Conservation (phyloP, 2,329 filamentous ascomycete genomes). For the Hymenoscyphus scutula region DNA sequence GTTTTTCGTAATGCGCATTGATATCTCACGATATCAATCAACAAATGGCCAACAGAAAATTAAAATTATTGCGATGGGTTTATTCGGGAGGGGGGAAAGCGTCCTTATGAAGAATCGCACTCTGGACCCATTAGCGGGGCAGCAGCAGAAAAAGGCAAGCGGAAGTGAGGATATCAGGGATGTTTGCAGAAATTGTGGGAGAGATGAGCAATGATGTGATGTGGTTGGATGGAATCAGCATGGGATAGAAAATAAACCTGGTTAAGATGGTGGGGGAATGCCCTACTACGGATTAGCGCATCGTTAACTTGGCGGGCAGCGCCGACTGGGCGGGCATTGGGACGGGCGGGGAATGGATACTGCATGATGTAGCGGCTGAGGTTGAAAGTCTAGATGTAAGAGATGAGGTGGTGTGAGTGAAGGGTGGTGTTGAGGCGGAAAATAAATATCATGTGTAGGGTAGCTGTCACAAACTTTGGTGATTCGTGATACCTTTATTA, state of each 20-base stretch:
- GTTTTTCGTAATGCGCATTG: slow-evolving; percentile 8
- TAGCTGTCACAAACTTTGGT: not conserved
- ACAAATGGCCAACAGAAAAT: too few species aligned
- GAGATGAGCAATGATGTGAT: not conserved
- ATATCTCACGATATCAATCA: slow-evolving; percentile 14
- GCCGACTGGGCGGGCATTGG: not conserved
- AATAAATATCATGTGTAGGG: slow-evolving; percentile 2
- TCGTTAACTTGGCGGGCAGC: not conserved
- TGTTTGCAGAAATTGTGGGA: not conserved
- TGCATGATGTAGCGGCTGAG: not conserved
- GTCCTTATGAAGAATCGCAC: slow-evolving; percentile 3
- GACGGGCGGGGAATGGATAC: not conserved
- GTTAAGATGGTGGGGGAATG: not conserved
- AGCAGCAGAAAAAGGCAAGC: slow-evolving; percentile 8
- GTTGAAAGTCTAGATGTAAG: not conserved
- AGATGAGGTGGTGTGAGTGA: not conserved
- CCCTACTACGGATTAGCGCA: not conserved
- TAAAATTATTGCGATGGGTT: too few species aligned
- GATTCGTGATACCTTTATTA: not conserved
- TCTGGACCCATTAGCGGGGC: not conserved
- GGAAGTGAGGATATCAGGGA: not conserved
- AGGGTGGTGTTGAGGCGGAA: slow-evolving; percentile 1
- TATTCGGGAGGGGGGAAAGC: not conserved
- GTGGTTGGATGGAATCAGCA: not conserved
- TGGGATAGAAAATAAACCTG: not conserved